Conservation (phyloP, 352 stramenopile species). For the Nothophytophthora sp. region DNA sequence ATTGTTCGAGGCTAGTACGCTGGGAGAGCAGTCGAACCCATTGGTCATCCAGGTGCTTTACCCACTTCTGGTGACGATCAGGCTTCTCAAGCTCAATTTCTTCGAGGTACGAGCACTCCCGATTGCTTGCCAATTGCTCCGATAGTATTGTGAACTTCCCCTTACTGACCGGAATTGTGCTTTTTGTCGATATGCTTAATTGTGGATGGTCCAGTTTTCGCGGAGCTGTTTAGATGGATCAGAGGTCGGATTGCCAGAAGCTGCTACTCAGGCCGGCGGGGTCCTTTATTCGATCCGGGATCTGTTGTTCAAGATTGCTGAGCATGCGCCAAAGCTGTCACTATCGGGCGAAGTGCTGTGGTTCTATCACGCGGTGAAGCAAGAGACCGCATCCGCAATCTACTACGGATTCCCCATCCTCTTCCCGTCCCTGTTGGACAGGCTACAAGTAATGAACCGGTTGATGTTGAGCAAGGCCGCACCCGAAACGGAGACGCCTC, state of each 20-base stretch:
- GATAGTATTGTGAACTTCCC: too few relatives aligned
- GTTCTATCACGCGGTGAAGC: constrained; percentile 81
- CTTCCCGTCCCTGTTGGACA: constrained; percentile 80
- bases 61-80: constrained; percentile 68
- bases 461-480: constrained; percentile 48
- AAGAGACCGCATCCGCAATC: constrained; percentile 76
- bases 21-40: constrained; percentile 15
- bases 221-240: constrained; percentile 63
- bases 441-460: constrained; percentile 76
- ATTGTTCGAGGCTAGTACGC: constrained; percentile 22
- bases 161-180: too few relatives aligned
- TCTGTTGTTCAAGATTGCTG: constrained; percentile 70
- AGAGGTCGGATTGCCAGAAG: constrained; percentile 49
- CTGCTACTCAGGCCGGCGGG: constrained; percentile 38
- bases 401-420: constrained; percentile 81
- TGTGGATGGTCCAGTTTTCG: constrained; percentile 50
- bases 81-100: constrained; percentile 86
- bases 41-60: constrained; percentile 60
- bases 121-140: too few relatives aligned
- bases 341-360: constrained; percentile 46
- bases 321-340: constrained; percentile 37
- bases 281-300: constrained; percentile 58
- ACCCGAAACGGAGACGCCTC: constrained; percentile 21
- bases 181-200: too few relatives aligned
- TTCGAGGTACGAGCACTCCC: constrained; percentile 72